These are phyloP conservation scores for Starmerella floricola DNA, from an alignment of 805 yeast species.

Conservation along the genomic window DNA sequence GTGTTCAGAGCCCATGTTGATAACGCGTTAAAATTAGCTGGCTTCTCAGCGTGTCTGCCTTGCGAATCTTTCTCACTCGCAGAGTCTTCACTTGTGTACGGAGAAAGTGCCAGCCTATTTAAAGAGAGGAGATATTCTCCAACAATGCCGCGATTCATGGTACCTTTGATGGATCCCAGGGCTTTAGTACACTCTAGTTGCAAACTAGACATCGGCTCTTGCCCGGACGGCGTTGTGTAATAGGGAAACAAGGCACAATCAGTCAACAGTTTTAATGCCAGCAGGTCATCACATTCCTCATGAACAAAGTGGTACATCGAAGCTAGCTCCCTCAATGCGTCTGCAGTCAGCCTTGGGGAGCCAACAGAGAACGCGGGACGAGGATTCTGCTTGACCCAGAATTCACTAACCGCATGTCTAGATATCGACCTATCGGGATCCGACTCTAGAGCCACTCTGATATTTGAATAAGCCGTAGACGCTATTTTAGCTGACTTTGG, in stretches of 20 bases:
- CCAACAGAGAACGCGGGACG: slow-evolving; percentile 28
- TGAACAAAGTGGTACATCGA: slow-evolving; percentile 9
- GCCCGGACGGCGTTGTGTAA: slow-evolving; percentile 4
- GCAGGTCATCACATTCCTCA: background rate
- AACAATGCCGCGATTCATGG: slow-evolving; percentile 1
- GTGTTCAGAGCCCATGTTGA: slow-evolving; percentile 11
- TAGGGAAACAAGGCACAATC: slow-evolving; percentile 19
- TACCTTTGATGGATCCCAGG: slow-evolving; percentile 27
- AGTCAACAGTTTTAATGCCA: slow-evolving; percentile 10
- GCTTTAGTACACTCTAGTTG: slow-evolving; percentile 49
- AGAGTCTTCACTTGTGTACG: too few species aligned
- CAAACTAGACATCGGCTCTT: slow-evolving; percentile 39
- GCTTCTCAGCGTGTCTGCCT: too few species aligned
- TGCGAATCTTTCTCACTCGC: too few species aligned
- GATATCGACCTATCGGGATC: slow-evolving; percentile 10
- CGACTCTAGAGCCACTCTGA: slow-evolving; percentile 38
- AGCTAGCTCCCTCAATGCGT: slow-evolving; percentile 36
- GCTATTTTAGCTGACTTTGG: slow-evolving; percentile 41
- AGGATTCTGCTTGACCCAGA: slow-evolving; percentile 35
- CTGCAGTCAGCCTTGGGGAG: slow-evolving; percentile 39
- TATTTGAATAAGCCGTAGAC: slow-evolving; percentile 42
- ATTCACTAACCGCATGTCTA: slow-evolving; percentile 23
- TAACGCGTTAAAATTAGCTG: slow-evolving; percentile 7
- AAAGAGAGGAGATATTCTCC: slow-evolving; percentile 9
- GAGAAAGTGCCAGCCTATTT: slow-evolving; percentile 13